A percentile compares a stretch with the other conserved stretches of the same genome.
Evolutionary conservation across 768 basidiomycete genomes (phyloP).

Genomic region (Phlegmacium glaucopus): DNA sequence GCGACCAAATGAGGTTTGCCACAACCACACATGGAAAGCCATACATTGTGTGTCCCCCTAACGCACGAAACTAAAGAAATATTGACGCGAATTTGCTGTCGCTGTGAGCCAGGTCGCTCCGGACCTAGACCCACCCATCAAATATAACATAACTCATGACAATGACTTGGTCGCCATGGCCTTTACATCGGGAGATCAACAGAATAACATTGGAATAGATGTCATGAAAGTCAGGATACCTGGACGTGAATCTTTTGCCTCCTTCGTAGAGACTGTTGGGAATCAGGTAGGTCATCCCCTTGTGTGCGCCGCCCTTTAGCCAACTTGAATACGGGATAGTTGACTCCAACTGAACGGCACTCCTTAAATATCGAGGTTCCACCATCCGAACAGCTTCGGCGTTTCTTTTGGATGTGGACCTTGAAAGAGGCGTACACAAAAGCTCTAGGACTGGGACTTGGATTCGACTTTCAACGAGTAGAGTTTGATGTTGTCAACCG

Average conservation of each 20-base stretch:
- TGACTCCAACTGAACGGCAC: constrained; percentile 40
- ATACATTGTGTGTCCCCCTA: constrained; percentile 53
- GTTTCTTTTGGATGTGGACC: constrained; percentile 86
- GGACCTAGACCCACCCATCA: constrained; percentile 51
- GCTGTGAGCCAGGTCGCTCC: constrained; percentile 37
- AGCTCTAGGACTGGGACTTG: constrained; percentile 77
- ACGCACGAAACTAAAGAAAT: not conserved
- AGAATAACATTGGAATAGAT: constrained; percentile 69
- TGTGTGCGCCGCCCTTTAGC: constrained; percentile 4
- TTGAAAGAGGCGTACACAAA: constrained; percentile 92
- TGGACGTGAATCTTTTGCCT: constrained; percentile 47
- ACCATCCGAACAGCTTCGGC: constrained; percentile 48
- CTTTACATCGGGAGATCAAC: constrained; percentile 39
- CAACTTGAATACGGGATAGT: constrained; percentile 21
- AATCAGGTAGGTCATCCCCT: constrained; percentile 51
- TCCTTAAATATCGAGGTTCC: constrained; percentile 38
- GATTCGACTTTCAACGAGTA: constrained; percentile 77
- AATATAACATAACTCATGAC: constrained; percentile 83
- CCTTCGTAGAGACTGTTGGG: constrained; percentile 60
- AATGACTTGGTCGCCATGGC: constrained; percentile 70
- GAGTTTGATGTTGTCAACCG: constrained; percentile 60
- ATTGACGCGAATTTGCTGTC: not conserved
- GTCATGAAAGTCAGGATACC: constrained; percentile 77
- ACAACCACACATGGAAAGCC: constrained; percentile 70
- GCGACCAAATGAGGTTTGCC: constrained; percentile 46